Percentiles rank a stretch among this genome's conserved stretches.
Evolutionary conservation across 2,329 filamentous ascomycete species (phyloP).

Genomic region (Fusarium longipes): DNA sequence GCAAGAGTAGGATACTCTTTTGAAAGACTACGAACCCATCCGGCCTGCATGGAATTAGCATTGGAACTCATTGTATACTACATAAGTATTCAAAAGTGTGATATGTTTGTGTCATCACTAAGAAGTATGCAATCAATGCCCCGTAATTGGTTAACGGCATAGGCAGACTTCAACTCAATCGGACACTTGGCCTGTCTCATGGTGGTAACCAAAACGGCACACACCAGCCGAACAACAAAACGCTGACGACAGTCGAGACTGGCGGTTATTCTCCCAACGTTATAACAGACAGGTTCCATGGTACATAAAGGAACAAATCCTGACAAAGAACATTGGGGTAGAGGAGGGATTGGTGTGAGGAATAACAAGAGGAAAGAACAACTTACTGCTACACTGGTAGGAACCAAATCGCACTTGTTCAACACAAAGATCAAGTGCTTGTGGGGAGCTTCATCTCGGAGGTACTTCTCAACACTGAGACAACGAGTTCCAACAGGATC

Average conservation of each 20-base stretch:
- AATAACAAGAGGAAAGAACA: conserved; percentile 22
- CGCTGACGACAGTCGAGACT: conserved; percentile 53
- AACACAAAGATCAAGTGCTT: conserved; percentile 78
- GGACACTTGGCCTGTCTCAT: conserved; percentile 83
- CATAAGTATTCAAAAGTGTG: conserved; percentile 14
- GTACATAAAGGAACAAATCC: conserved; percentile 79
- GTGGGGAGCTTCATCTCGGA: conserved; percentile 91
- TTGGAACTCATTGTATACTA: conserved; percentile 21
- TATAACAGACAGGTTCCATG: conserved; percentile 97
- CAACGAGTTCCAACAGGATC: conserved; percentile 93
- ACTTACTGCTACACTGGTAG: conserved; percentile 95
- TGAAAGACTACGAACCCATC: conserved; percentile 89
- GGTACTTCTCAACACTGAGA: conserved; percentile 82
- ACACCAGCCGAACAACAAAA: conserved; percentile 69
- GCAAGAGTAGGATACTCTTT: conserved; percentile 94
- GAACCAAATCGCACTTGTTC: conserved; percentile 79
- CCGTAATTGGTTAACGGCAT: conserved; percentile 58
- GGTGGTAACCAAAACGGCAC: conserved; percentile 90
- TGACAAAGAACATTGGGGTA: conserved; percentile 79
- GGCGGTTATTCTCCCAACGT: conserved; percentile 92
- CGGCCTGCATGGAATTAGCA: conserved; percentile 70
- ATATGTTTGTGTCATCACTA: conserved; percentile 96
- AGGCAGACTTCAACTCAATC: conserved; percentile 95
- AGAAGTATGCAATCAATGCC: conserved; percentile 83
- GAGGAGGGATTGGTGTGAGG: conserved; percentile 53